Conservation (phyloP, 331 rosid species). For the Stylosanthes scabra region DNA sequence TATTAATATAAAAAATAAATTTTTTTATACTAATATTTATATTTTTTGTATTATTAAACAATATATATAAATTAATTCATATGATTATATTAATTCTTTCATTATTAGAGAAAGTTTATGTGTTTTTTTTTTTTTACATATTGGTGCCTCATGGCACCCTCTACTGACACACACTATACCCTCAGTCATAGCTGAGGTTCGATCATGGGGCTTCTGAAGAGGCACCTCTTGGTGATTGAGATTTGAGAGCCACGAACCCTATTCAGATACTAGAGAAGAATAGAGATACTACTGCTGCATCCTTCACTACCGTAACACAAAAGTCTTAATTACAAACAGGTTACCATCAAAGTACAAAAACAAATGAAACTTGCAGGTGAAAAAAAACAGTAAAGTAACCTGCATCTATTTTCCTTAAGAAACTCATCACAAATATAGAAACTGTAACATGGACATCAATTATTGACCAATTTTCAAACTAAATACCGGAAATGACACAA, state of each 20-base stretch:
- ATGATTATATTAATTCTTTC: not conserved
- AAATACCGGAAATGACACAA: not conserved
- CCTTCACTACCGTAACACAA: slow-evolving; percentile 1
- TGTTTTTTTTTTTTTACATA: no score
- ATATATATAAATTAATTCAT: no score
- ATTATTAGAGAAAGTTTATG: not conserved
- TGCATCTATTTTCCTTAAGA: not conserved
- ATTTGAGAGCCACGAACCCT: not conserved
- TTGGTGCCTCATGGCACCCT: no score
- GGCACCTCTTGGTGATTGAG: not conserved
- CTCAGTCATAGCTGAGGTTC: no score
- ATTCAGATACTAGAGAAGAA: not conserved
- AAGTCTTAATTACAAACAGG: not conserved
- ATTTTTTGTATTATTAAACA: no score
- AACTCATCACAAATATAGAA: not conserved
- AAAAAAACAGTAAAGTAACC: not conserved
- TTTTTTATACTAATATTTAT: no score
- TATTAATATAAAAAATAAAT: no score
- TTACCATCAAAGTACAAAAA: not conserved
- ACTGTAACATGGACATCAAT: not conserved
- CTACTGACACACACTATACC: no score
- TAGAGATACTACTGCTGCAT: not conserved
- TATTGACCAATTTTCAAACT: not conserved
- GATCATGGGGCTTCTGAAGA: no score
- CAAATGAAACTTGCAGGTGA: not conserved